Evolutionary conservation across 495 filamentous ascomycete species (phyloP), one percentile per base, ranked within the genome.

Genomic region (Friedmanniomyces endolithicus): DNA sequence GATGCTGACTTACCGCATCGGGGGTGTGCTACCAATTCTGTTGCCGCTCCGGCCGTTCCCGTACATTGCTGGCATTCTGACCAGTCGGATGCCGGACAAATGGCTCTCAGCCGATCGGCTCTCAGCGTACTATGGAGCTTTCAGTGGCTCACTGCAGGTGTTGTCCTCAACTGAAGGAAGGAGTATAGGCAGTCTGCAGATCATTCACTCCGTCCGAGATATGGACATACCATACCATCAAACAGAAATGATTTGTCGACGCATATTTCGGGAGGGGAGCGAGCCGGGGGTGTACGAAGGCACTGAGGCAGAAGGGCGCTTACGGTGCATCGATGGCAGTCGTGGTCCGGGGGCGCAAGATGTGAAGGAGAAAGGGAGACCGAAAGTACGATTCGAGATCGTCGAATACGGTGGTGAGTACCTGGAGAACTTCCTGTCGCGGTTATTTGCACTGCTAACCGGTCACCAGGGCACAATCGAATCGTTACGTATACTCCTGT

Each of bases 21-120:
- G 75, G 22, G 92, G 92, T 6, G 64, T 82, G 14, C 71, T 95
- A 8, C 89, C 92, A 8, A 70, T 95, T 24, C 75, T 96, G 17
- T 80, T 84, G 2, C 90, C 90, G 0, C 72, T 96, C 4, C 65
- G 72, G 19, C 71, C 70, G 3, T 82, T 82, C 56, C 81, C 81
- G 0, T 62, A 64, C 11, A 53, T 79, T 4, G 68, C 68, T 12
- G 20, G 24, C 20, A 76, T 73, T 65, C 59, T 81, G 12, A 65
- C 71, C 22, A 57, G 61, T 46, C 63, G 66, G 6, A 75, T 83
- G 34, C 63, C 74, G 12, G 81, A 84, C 57, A 70, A 63, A 29
- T 85, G 81, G 81, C 64, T 74, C 39, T 80, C 78, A 0, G 69
- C 68, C 4, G 66, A 57, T 1, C 71, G 81, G 39, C 64, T 85